These are phyloP conservation scores for Herpetospermum pedunculosum DNA, from an alignment of 306 rosid species.

Conservation along the genomic window DNA sequence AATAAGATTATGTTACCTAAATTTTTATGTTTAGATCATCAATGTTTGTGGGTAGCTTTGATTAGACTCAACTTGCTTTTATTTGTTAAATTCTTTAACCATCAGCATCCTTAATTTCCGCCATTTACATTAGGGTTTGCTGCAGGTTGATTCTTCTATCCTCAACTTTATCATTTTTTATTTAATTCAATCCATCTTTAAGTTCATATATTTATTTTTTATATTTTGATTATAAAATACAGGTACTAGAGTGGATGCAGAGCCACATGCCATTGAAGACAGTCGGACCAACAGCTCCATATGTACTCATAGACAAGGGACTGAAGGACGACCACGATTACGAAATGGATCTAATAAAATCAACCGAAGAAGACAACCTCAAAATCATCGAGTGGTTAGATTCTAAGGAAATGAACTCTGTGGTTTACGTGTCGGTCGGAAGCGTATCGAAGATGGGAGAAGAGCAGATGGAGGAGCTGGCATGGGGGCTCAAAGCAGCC, in stretches of 20 bases:
- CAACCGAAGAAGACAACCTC: background rate
- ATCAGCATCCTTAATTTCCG: too few species aligned
- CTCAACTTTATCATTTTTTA: too few species aligned
- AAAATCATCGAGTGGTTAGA: background rate
- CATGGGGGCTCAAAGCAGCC: background rate
- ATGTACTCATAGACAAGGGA: conserved; percentile 1
- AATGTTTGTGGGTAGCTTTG: too few species aligned
- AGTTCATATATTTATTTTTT: too few species aligned
- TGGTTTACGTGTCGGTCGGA: background rate
- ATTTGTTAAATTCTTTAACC: too few species aligned
- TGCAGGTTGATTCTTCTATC: too few species aligned
- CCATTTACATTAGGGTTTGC: too few species aligned
- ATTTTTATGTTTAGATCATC: too few species aligned
- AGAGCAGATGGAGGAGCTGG: background rate
- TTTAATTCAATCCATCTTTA: too few species aligned
- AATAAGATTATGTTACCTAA: too few species aligned
- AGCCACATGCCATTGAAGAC: background rate
- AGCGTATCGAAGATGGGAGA: background rate
- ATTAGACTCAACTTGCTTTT: too few species aligned
- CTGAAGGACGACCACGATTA: background rate
- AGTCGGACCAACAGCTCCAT: conserved; percentile 20
- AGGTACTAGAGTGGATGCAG: background rate
- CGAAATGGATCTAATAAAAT: background rate
- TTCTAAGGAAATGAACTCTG: background rate
- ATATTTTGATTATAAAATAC: too few species aligned